phyloP scores from a whole-genome alignment of 306 rosid genomes.

The Macrotyloma uniflorum region DNA sequence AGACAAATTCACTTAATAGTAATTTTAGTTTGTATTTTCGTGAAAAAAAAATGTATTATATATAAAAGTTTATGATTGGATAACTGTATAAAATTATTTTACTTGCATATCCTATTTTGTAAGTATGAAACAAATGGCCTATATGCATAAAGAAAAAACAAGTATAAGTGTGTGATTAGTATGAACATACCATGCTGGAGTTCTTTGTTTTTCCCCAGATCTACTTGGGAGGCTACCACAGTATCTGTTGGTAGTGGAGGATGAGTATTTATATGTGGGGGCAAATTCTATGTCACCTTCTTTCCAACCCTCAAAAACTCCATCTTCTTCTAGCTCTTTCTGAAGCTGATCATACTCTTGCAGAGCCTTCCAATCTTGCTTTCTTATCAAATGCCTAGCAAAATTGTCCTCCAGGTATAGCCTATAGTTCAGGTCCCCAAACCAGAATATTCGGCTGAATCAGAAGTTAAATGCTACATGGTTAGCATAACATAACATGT shows the following conservation, averaged over 20 bases:
- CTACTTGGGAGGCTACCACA: slow-evolving; percentile 69
- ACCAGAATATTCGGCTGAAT: slow-evolving; percentile 92
- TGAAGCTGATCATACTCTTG: slow-evolving; percentile 87
- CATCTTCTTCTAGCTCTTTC: slow-evolving; percentile 70
- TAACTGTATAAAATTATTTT: too few relatives aligned
- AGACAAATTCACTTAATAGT: background rate
- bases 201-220: slow-evolving; percentile 91
- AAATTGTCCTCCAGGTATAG: slow-evolving; percentile 74
- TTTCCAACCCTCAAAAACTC: slow-evolving; percentile 91
- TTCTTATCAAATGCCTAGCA: slow-evolving; percentile 73
- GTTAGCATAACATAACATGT: background rate
- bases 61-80: too few relatives aligned
- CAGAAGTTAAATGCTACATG: slow-evolving; percentile 1
- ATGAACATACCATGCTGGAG: slow-evolving; percentile 83
- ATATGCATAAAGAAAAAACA: background rate
- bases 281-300: slow-evolving; percentile 91
- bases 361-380: slow-evolving; percentile 83
- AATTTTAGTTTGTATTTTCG: too few relatives aligned
- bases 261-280: slow-evolving; percentile 84
- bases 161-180: background rate
- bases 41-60: too few relatives aligned
- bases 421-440: slow-evolving; percentile 97
- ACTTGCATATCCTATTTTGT: too few relatives aligned
- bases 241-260: slow-evolving; percentile 64
- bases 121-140: background rate